Base-by-base conservation (phyloP, 2,329 filamentous ascomycete species). In the Endothia cerciana region DNA sequence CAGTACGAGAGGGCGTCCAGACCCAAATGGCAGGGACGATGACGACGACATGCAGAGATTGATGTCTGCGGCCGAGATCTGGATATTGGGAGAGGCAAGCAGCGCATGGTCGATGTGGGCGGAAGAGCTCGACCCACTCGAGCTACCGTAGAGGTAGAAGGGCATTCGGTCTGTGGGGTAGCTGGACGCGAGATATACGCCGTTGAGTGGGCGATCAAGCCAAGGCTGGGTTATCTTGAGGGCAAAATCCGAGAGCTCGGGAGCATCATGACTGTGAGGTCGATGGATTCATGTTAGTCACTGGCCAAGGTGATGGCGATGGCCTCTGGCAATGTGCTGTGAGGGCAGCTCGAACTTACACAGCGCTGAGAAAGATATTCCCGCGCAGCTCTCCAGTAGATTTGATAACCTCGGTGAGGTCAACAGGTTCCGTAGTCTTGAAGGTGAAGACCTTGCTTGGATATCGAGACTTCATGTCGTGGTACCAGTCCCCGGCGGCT, bases 41-140 rank as follows among this genome's bases (percentile, higher is more conserved):
- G 49, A 19, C 2, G 19, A n/a, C 2, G 59, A 40, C 8, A 58
- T 4, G 22, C 11, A 15, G 15, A 57, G 55, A 4, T 36, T 38
- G 60, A 62, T 62, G 33, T 65, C 28, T 36, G 11, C 43, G 11
- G 59, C 64, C 1, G 60, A 59, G 25, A 63, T 55, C 38, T 66
- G 60, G 28, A 68, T 77, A 69, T 81, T 82, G n/a, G 80, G 80
- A 0, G 78, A 73, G 2, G 73, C 71, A n/a, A 77, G 73, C 28
- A 82, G 77, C 51, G 80, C 73, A 66, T 83, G 81, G n/a, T 79
- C 75, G 43, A 82, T 80, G 63, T 82, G 76, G 1, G 70, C 62
- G 10, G 40, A 59, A 30, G 25, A n/a, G 47, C 22, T 7, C 4
- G 51, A 13, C 49, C 80, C 74, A 0, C 72, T 53, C 2, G 70